These are phyloP conservation scores for Talaromyces ruber DNA, from an alignment of 495 filamentous ascomycete species.

Conservation along the genomic window DNA sequence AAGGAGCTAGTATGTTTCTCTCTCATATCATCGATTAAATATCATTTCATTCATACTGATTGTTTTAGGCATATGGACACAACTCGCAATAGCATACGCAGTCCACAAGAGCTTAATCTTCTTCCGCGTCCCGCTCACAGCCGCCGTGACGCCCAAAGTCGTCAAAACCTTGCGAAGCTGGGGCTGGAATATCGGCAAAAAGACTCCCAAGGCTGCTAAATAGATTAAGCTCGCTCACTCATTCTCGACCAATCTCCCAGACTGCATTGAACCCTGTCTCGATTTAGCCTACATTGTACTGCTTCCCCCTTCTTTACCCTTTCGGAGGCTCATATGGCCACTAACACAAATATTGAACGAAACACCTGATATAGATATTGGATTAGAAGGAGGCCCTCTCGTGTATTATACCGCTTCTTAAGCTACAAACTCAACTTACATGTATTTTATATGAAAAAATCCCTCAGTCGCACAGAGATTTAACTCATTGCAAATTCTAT, in stretches of 20 bases:
- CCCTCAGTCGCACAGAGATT: background rate
- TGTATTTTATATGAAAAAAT: background rate
- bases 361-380: background rate
- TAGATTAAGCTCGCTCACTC: background rate
- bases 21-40: background rate
- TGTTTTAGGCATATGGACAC: constrained; percentile 64
- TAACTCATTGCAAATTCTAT: background rate
- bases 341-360: background rate
- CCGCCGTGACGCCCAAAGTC: constrained; percentile 82
- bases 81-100: constrained; percentile 88
- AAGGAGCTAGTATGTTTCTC: constrained; percentile 44
- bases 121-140: constrained; percentile 80
- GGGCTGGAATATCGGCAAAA: constrained; percentile 70
- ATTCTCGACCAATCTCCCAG: background rate
- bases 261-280: background rate
- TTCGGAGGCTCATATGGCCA: background rate
- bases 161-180: constrained; percentile 76
- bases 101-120: constrained; percentile 99
- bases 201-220: constrained; percentile 37
- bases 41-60: background rate
- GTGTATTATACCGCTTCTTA: background rate
- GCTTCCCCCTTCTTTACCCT: background rate
- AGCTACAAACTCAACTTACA: background rate
- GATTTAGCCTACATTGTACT: background rate
- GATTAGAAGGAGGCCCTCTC: background rate